These are phyloP conservation scores for Ganoderma sinense DNA, from an alignment of 1,284 basidiomycete genomes.

Conservation along the genomic window DNA sequence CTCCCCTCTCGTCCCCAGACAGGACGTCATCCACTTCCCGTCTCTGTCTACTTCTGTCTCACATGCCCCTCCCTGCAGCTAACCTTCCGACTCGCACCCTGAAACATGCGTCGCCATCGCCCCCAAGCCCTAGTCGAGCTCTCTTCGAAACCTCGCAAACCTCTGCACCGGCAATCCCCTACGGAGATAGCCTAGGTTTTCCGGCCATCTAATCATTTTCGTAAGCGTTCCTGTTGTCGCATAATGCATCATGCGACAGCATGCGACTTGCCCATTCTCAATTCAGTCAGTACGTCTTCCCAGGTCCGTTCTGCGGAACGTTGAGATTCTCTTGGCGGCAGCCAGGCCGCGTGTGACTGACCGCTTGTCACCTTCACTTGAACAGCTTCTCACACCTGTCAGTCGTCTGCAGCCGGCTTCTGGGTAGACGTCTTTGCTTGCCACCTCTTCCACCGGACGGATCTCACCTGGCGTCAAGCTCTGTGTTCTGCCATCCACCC, in stretches of 20 bases:
- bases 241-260: not conserved
- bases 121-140: not conserved
- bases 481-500: not conserved
- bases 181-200: conserved; percentile 3
- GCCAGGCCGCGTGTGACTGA: conserved; percentile 22
- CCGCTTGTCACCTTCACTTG: conserved; percentile 15
- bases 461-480: conserved; percentile 19
- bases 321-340: conserved; percentile 23
- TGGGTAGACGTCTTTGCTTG: not conserved
- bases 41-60: conserved; percentile 15
- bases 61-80: conserved; percentile 12
- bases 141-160: not conserved
- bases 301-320: conserved; percentile 4
- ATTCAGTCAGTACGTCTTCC: not conserved
- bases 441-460: conserved; percentile 21
- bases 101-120: not conserved
- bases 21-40: conserved; percentile 8
- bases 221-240: not conserved
- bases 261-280: not conserved
- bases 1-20: conserved; percentile 16
- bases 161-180: not conserved
- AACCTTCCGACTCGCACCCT: not conserved
- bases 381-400: conserved; percentile 27
- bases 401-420: conserved; percentile 4
- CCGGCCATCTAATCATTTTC: conserved; percentile 4